Percentiles rank a stretch among this genome's conserved stretches.
Conservation (phyloP, 2,329 filamentous ascomycete species). For the Diplodia mutila region DNA sequence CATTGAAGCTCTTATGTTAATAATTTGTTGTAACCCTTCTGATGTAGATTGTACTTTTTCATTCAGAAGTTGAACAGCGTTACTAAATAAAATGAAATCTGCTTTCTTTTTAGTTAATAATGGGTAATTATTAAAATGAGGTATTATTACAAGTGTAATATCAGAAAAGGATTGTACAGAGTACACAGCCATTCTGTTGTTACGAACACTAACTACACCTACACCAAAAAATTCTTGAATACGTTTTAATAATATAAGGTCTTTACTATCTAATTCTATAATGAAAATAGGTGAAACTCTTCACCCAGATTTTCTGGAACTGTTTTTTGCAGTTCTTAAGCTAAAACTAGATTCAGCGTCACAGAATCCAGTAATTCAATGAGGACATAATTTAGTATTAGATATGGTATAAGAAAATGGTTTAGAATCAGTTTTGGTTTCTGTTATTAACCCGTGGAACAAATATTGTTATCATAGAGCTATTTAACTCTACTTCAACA, state of each 20-base stretch:
- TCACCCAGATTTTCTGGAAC: constrained; percentile 1
- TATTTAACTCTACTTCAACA: not conserved
- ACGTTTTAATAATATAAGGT: constrained; percentile 12
- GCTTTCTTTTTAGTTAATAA: constrained; percentile 15
- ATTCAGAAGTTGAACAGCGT: constrained; percentile 15
- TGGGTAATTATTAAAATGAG: constrained; percentile 15
- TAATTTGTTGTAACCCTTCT: constrained; percentile 20
- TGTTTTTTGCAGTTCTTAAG: constrained; percentile 5
- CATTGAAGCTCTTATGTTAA: constrained; percentile 14
- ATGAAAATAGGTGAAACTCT: not conserved
- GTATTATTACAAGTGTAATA: constrained; percentile 18
- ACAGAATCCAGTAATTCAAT: constrained; percentile 5
- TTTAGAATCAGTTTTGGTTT: not conserved
- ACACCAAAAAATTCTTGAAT: constrained; percentile 22
- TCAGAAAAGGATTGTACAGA: constrained; percentile 16
- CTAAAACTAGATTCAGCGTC: constrained; percentile 13
- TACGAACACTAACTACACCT: constrained; percentile 7
- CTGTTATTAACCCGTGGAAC: not conserved
- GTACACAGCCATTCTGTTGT: not conserved
- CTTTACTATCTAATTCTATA: constrained; percentile 13
- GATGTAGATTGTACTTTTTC: constrained; percentile 15
- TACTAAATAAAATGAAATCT: constrained; percentile 18
- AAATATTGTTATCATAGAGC: not conserved
- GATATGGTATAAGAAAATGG: not conserved
- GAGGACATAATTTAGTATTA: not conserved